Conservation (phyloP, 2,329 filamentous ascomycete species). For the Rachicladosporium sp. region DNA sequence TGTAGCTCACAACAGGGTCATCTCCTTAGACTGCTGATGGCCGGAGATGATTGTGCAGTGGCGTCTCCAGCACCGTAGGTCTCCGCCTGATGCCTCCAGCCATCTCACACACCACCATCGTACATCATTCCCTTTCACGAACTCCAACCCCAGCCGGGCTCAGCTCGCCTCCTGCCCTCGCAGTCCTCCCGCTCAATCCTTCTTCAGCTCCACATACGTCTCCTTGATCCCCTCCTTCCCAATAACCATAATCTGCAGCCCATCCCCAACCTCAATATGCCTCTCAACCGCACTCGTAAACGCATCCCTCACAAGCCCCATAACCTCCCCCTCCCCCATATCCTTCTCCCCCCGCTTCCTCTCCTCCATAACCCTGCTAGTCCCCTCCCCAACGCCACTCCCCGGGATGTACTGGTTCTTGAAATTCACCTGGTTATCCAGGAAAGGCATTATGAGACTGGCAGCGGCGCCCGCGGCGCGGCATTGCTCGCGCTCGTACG, state of each 20-base stretch:
- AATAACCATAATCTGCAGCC: constrained; percentile 88
- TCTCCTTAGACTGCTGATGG: too few relatives aligned
- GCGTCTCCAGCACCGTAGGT: too few relatives aligned
- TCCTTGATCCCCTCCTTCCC: constrained; percentile 83
- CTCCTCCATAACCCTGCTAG: constrained; percentile 46
- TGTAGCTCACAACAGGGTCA: too few relatives aligned
- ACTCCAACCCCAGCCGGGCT: too few relatives aligned
- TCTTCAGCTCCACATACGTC: constrained; percentile 72
- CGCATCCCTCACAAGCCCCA: constrained; percentile 86
- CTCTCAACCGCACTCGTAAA: constrained; percentile 97
- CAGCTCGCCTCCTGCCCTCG: too few relatives aligned
- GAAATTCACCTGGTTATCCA: constrained; percentile 99
- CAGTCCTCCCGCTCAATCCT: too few relatives aligned
- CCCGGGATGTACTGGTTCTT: constrained; percentile 95
- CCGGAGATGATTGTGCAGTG: too few relatives aligned
- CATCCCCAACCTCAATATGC: constrained; percentile 97
- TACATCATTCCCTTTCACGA: too few relatives aligned
- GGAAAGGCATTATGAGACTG: constrained; percentile 94
- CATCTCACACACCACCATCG: too few relatives aligned
- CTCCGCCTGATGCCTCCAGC: too few relatives aligned
- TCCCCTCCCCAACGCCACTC: constrained; percentile 53
- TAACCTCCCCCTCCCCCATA: constrained; percentile 60
- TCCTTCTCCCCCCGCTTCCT: constrained; percentile 57
- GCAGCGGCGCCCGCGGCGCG: constrained; percentile 82
- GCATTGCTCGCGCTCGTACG: constrained; percentile 94